Percentiles rank a stretch among this genome's conserved stretches.
Conservation (phyloP, 192 early-diverging fungal species). For the Coemansia sp. region DNA sequence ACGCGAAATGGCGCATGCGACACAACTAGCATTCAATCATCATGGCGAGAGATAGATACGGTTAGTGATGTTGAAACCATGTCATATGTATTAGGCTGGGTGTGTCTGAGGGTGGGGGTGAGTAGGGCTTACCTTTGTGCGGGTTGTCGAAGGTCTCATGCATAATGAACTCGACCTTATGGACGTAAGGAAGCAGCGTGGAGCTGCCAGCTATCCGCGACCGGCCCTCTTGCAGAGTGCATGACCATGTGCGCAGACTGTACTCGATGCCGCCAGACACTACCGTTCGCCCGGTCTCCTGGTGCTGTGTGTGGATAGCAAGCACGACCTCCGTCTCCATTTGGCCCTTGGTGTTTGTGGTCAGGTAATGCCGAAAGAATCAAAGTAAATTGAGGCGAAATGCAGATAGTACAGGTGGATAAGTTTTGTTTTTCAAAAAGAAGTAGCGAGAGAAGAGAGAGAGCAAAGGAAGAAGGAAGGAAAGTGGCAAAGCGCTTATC, state of each 20-base stretch:
- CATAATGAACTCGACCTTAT: conserved; percentile 49
- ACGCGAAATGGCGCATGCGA: conserved; percentile 40
- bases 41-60: too few relatives aligned
- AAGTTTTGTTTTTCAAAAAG: too few relatives aligned
- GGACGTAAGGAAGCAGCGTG: conserved; percentile 42
- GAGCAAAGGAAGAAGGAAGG: neutral
- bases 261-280: conserved; percentile 32
- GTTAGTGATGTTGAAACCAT: too few relatives aligned
- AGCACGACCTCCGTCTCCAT: conserved; percentile 29
- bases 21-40: conserved; percentile 20
- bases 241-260: conserved; percentile 44
- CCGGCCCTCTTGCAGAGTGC: conserved; percentile 44
- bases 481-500: too few relatives aligned
- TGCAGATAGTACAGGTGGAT: too few relatives aligned
- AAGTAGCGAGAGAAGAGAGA: neutral
- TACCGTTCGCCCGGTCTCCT: conserved; percentile 22
- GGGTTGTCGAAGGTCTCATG: conserved; percentile 47
- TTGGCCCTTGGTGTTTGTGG: neutral
- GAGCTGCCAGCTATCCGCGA: conserved; percentile 14
- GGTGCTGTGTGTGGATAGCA: conserved; percentile 36
- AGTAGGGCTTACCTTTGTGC: conserved; percentile 37
- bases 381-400: too few relatives aligned
- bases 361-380: neutral
- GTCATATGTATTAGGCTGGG: too few relatives aligned
- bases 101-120: too few relatives aligned